phyloP scores from a whole-genome alignment of 2,329 filamentous ascomycete genomes.

The Cytospora piceicola region DNA sequence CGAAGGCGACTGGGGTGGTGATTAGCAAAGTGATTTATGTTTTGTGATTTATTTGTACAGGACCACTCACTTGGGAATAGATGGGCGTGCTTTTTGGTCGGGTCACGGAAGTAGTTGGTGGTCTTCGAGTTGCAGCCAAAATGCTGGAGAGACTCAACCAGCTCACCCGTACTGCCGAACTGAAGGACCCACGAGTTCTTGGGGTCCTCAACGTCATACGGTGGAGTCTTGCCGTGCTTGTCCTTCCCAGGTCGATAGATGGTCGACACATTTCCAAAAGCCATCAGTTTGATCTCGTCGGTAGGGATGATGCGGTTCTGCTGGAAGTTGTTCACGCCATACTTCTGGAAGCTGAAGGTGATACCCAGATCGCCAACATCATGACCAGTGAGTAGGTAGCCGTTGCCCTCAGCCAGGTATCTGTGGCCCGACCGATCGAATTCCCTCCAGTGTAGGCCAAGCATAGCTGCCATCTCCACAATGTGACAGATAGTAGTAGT shows the following conservation, averaged over 20 bases:
- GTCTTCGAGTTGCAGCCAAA: constrained; percentile 60
- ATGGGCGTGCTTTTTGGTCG: constrained; percentile 48
- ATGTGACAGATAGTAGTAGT: constrained; percentile 60
- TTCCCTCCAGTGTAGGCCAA: constrained; percentile 63
- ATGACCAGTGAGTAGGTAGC: constrained; percentile 54
- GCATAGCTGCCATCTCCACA: constrained; percentile 56
- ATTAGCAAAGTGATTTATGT: constrained; percentile 30
- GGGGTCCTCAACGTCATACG: constrained; percentile 43
- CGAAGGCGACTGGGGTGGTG: constrained; percentile 53
- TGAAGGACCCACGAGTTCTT: constrained; percentile 49
- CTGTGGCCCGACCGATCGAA: constrained; percentile 56
- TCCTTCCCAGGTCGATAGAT: constrained; percentile 42
- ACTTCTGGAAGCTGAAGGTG: constrained; percentile 58
- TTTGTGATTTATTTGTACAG: neutral
- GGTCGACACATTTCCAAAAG: constrained; percentile 60
- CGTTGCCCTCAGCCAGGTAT: constrained; percentile 60
- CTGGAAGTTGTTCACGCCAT: constrained; percentile 52
- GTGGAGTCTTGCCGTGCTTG: constrained; percentile 29
- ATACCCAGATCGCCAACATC: constrained; percentile 55
- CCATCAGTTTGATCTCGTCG: constrained; percentile 57
- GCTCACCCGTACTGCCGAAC: constrained; percentile 54
- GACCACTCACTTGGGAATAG: constrained; percentile 52
- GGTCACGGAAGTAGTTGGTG: constrained; percentile 48
- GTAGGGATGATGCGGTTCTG: constrained; percentile 57
- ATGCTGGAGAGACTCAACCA: constrained; percentile 55